A percentile compares a stretch with the other conserved stretches of the same genome.
phyloP scores from a whole-genome alignment of 257 asterid species.

The Eustoma russellianum region DNA sequence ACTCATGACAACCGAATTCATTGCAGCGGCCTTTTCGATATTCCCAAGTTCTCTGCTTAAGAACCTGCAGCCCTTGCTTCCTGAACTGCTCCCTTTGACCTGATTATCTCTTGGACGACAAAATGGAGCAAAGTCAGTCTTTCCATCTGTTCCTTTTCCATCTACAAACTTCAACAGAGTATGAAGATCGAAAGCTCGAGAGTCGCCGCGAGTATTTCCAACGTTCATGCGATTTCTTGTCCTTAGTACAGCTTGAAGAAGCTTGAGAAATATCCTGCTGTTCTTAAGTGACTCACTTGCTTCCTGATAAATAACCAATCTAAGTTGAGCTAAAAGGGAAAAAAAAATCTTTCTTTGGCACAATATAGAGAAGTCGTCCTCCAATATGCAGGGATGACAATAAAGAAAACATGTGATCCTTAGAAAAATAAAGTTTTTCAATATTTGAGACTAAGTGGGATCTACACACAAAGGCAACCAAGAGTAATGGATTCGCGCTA shows the following conservation, averaged over 20 bases:
- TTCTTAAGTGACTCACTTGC: constrained; percentile 90
- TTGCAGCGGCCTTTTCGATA: constrained; percentile 79
- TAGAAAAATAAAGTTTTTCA: neutral
- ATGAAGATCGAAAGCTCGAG: constrained; percentile 83
- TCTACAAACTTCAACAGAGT: constrained; percentile 77
- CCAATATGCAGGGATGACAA: neutral
- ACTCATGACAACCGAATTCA: constrained; percentile 90
- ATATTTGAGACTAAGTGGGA: neutral
- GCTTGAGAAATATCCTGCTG: constrained; percentile 83
- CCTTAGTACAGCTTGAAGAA: constrained; percentile 85
- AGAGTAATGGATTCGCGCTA: constrained; percentile 4
- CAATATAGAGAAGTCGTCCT: no score
- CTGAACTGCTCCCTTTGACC: constrained; percentile 72
- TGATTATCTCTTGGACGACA: constrained; percentile 89
- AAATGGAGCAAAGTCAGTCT: constrained; percentile 93
- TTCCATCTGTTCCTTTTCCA: constrained; percentile 88
- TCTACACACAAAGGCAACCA: neutral
- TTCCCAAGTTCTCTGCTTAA: constrained; percentile 68
- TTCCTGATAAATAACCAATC: constrained; percentile 39
- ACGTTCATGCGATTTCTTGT: constrained; percentile 94
- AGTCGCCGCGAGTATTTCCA: constrained; percentile 89
- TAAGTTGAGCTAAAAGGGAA: neutral
- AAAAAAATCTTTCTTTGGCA: neutral
- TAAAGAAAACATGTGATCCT: neutral
- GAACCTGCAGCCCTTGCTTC: constrained; percentile 65